Percentiles rank a stretch among this genome's conserved stretches.
Evolutionary conservation across 2,329 filamentous ascomycete species (phyloP).

Genomic region (Berkeleyomyces basicola): DNA sequence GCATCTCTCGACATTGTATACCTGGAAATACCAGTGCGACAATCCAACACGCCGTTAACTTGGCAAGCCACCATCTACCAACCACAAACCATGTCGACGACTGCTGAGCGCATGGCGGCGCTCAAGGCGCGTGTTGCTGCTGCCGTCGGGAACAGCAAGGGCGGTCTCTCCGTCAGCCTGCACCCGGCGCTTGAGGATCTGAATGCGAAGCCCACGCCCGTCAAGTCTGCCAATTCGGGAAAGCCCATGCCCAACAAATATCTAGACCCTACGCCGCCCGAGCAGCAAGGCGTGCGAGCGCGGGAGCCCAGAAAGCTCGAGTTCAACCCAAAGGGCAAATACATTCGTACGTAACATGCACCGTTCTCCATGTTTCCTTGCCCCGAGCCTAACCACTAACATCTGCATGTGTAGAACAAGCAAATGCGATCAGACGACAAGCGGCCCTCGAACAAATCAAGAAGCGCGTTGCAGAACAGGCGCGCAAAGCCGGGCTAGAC

Average conservation of each 20-base stretch:
- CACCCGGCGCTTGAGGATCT: constrained; percentile 57
- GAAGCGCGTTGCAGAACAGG: constrained; percentile 72
- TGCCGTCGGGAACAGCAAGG: constrained; percentile 46
- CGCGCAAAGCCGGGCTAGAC: constrained; percentile 81
- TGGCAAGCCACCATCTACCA: neutral
- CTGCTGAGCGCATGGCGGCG: constrained; percentile 53
- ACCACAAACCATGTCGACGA: constrained; percentile 33
- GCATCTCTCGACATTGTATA: too few species aligned
- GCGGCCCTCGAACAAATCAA: constrained; percentile 88
- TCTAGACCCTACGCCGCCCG: constrained; percentile 48
- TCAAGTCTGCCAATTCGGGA: neutral
- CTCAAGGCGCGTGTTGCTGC: constrained; percentile 68
- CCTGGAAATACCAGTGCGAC: too few species aligned
- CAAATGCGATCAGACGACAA: constrained; percentile 73
- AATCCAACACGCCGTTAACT: neutral
- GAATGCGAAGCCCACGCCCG: constrained; percentile 26
- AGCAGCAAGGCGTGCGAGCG: constrained; percentile 44
- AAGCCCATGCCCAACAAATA: constrained; percentile 50
- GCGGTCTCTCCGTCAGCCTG: constrained; percentile 57
- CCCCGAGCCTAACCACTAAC: neutral
- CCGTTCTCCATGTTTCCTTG: neutral
- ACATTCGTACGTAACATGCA: constrained; percentile 39
- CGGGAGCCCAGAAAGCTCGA: constrained; percentile 60
- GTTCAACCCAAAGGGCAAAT: constrained; percentile 95
- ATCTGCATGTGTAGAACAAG: constrained; percentile 38